Evolutionary conservation across 768 basidiomycete genomes (phyloP).

Genomic region (Boletus coccyginus): DNA sequence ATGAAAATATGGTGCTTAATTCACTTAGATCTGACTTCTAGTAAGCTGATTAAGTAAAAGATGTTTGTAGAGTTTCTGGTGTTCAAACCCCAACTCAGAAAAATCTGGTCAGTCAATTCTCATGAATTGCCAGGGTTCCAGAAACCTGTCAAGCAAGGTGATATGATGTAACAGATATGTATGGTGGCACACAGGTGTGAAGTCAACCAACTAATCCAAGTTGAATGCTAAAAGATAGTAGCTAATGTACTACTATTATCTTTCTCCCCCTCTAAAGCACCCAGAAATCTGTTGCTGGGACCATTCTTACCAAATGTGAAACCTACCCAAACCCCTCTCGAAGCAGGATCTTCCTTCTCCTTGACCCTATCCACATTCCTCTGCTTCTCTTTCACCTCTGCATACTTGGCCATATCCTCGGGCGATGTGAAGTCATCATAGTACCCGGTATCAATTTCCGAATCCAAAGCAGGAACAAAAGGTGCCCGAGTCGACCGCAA

Average conservation of each 20-base stretch:
- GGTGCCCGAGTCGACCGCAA: constrained; percentile 78
- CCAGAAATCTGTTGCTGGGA: constrained; percentile 42
- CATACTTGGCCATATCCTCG: constrained; percentile 98
- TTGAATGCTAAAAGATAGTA: constrained; percentile 50
- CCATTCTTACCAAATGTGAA: constrained; percentile 92
- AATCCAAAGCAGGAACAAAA: constrained; percentile 92
- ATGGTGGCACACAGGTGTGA: too few species aligned
- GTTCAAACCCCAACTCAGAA: too few species aligned
- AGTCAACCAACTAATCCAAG: neutral
- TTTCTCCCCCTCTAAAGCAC: constrained; percentile 32
- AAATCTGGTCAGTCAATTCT: too few species aligned
- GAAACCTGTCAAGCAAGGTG: too few species aligned
- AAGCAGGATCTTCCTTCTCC: constrained; percentile 76
- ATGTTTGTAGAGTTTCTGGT: too few species aligned
- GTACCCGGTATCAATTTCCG: constrained; percentile 92
- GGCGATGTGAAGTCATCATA: constrained; percentile 86
- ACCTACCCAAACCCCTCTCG: constrained; percentile 85
- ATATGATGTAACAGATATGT: too few species aligned
- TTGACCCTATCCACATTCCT: constrained; percentile 86
- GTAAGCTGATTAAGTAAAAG: too few species aligned
- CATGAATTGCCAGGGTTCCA: too few species aligned
- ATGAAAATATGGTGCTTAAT: too few species aligned
- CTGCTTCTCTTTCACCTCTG: constrained; percentile 97
- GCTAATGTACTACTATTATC: constrained; percentile 51
- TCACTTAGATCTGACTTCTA: too few species aligned